Evolutionary conservation across 805 yeast genomes (phyloP).

Genomic region (Cyberlindnera amylophila): DNA sequence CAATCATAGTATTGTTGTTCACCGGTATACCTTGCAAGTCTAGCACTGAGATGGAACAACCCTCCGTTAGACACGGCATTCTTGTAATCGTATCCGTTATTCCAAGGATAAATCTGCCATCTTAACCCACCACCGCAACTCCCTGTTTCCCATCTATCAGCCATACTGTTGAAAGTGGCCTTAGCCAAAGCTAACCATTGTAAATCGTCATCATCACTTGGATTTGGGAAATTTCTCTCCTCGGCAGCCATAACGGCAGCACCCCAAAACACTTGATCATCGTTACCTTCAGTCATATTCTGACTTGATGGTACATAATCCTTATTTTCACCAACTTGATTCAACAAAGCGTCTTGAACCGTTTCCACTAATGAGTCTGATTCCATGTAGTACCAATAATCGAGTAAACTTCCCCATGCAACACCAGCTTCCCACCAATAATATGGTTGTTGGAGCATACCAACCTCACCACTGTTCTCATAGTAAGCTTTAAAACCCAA

Average conservation of each 20-base stretch:
- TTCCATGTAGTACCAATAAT: constrained; percentile 67
- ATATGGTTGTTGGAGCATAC: constrained; percentile 85
- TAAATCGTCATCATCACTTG: constrained; percentile 49
- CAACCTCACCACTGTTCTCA: constrained; percentile 62
- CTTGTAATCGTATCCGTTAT: constrained; percentile 89
- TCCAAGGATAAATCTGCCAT: constrained; percentile 97
- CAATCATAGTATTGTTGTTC: constrained; percentile 71
- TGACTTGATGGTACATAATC: constrained; percentile 87
- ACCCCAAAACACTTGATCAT: constrained; percentile 98
- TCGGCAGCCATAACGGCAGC: constrained; percentile 89
- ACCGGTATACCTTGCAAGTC: constrained; percentile 78
- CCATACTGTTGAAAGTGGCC: constrained; percentile 90
- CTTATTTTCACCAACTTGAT: constrained; percentile 69
- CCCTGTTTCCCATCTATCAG: constrained; percentile 82
- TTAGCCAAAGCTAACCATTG: constrained; percentile 83
- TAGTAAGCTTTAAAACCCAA: constrained; percentile 81
- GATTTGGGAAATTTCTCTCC: constrained; percentile 78
- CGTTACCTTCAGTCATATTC: constrained; percentile 92
- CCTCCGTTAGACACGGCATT: constrained; percentile 91
- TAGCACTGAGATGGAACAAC: constrained; percentile 79
- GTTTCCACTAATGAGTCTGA: constrained; percentile 61
- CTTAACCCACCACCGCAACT: constrained; percentile 85
- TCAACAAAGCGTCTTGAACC: constrained; percentile 58
- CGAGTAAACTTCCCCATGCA: constrained; percentile 85
- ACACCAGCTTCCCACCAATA: constrained; percentile 99